Conservation (phyloP, 768 basidiomycete species). For the Cystofilobasidium bisporidii region DNA sequence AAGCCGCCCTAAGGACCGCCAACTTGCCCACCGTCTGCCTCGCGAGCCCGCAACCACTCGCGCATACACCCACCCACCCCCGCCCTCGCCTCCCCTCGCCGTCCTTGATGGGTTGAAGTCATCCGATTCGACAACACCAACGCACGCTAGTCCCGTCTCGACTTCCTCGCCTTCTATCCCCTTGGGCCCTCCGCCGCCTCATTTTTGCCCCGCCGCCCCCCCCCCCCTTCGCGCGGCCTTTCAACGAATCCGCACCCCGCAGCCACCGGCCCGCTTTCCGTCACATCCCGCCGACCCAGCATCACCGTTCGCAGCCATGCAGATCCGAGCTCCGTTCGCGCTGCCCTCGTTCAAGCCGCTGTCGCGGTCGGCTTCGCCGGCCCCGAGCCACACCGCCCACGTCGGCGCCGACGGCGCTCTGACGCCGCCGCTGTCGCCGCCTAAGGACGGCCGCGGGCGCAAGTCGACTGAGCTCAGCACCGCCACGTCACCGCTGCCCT, state of each 20-base stretch:
- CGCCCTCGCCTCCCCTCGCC: background rate
- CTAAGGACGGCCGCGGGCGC: constrained; percentile 14
- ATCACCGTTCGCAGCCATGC: constrained; percentile 6
- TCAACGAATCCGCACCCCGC: background rate
- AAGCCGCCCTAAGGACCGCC: constrained; percentile 26
- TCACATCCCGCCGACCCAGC: background rate
- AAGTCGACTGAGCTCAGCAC: constrained; percentile 4
- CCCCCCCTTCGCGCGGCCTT: background rate
- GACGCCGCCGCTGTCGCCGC: constrained; percentile 15
- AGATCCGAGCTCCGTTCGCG: constrained; percentile 21
- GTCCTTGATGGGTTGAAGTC: constrained; percentile 20
- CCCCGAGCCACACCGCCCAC: background rate
- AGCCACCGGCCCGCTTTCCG: background rate
- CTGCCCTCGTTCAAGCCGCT: constrained; percentile 29
- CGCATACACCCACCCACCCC: background rate
- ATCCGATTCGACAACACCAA: background rate
- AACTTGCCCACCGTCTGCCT: background rate
- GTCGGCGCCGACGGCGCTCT: background rate
- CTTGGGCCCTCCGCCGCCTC: background rate
- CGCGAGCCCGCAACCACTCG: background rate
- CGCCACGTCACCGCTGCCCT: background rate
- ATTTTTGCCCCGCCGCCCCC: background rate
- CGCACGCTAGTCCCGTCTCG: background rate
- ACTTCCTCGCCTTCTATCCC: background rate
- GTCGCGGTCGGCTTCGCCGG: constrained; percentile 25